A percentile compares a stretch with the other conserved stretches of the same genome.
Conservation (phyloP, 352 stramenopile genomes). For the Phytophthora citrophthora region DNA sequence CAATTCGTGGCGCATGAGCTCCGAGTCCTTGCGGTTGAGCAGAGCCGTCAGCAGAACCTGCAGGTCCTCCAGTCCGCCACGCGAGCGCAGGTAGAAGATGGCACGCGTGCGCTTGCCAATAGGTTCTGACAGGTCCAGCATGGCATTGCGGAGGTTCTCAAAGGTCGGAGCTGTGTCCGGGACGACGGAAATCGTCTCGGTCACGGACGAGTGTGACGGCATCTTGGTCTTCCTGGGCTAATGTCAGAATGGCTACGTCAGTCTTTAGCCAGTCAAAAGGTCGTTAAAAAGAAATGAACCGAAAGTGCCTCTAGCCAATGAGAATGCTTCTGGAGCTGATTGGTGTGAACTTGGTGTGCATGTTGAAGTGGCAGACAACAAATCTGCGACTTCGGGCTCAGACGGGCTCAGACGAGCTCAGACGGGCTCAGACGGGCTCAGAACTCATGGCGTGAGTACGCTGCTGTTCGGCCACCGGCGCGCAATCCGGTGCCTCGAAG, state of each 20-base stretch:
- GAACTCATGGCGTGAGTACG: too few relatives aligned
- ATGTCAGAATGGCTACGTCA: conserved; percentile 24
- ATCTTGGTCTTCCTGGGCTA: conserved; percentile 2
- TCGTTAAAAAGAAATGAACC: too few relatives aligned
- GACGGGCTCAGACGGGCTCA: too few relatives aligned
- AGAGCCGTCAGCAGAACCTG: conserved; percentile 81
- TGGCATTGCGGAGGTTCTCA: conserved; percentile 56
- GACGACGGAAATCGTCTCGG: conserved; percentile 16
- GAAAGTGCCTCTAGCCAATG: conserved; percentile 11
- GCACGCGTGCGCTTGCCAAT: conserved; percentile 92
- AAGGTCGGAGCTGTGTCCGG: conserved; percentile 53
- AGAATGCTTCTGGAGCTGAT: background rate
- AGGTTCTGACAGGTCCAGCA: conserved; percentile 86
- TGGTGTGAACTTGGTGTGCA: background rate
- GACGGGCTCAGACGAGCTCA: too few relatives aligned
- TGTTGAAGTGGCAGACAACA: too few relatives aligned
- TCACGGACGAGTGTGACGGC: conserved; percentile 29
- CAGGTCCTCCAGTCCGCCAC: conserved; percentile 79
- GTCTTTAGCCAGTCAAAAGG: conserved; percentile 17
- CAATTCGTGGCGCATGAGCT: conserved; percentile 98
- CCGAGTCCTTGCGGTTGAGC: conserved; percentile 87
- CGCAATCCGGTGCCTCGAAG: too few relatives aligned
- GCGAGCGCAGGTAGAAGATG: conserved; percentile 92
- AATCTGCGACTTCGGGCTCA: too few relatives aligned
- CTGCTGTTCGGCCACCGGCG: too few relatives aligned